Base-by-base conservation (phyloP, 31 red algal species). In the Odonthalia washingtoniensis region DNA sequence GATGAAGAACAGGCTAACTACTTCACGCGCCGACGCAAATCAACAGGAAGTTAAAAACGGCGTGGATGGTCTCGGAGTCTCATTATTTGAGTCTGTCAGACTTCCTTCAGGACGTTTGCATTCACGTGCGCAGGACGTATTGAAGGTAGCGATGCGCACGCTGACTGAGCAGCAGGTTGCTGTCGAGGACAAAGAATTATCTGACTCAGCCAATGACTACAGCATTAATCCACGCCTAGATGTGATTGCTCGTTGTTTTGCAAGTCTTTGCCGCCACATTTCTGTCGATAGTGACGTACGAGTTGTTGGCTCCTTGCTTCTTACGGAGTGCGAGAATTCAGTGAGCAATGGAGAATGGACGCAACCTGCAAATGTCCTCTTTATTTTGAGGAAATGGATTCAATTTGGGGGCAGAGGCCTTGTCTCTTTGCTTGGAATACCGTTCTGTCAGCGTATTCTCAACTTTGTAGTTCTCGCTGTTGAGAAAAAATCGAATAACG, bases 41-140 rank as follows among this genome's bases (percentile, higher is more conserved):
- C 52, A 88, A 37, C 46, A 42, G 24, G 32, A 31, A 5, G 27
- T 6, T 4, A 43, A 77, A 3, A 40, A 18, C 42, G 75, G 42
- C 2, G 53, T 78, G 34, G 67, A 92, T 46, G 90, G 90, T 28
- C 82, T 92, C 21, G 90, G 90, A 30, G 75, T 72, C 2, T 69
- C 90, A 18, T 46, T 92, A 6, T 92, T 82, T 43, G 90, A 92
- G 67, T 80, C 90, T 4, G 53, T 92, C 46, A 70, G 90, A 77
- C 46, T 81, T 28, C 82, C 90, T 1, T 86, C 82, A 1, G 75
- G 82, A 31, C 90, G 83, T 21, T 40, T 92, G 40, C 90, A 92
- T 69, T 74, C 82, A 5, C 65, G 90, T 27, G 81, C 82, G 17
- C 33, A 12, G 9, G 43, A 81, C 24, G 66, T 86, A 61, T 12